Percentiles rank a stretch among this genome's conserved stretches.
These are phyloP conservation scores for Paralagenidium karlingii DNA, from an alignment of 352 stramenopile species.

Conservation along the genomic window DNA sequence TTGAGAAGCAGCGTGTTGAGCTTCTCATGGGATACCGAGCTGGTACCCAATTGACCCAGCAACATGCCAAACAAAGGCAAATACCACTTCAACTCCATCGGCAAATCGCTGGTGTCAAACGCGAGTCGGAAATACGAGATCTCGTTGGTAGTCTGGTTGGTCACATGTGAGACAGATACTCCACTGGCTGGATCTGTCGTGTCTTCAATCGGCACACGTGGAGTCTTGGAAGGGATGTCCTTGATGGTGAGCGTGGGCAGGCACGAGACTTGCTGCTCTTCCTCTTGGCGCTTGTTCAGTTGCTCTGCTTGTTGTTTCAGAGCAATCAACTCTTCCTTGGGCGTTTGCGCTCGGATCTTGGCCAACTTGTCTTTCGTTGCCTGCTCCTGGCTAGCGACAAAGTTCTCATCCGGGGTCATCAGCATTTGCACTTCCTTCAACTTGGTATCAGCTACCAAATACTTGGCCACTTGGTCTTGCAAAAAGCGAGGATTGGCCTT, in stretches of 20 bases:
- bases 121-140: constrained; percentile 69
- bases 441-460: constrained; percentile 29
- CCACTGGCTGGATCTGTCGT: constrained; percentile 16
- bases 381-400: constrained; percentile 41
- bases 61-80: constrained; percentile 57
- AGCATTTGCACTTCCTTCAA: constrained; percentile 53
- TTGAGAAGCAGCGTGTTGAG: constrained; percentile 65
- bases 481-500: constrained; percentile 44
- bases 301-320: constrained; percentile 28
- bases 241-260: constrained; percentile 55
- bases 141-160: constrained; percentile 69
- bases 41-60: constrained; percentile 63
- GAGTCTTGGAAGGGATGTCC: no score
- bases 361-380: constrained; percentile 33
- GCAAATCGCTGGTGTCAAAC: constrained; percentile 34
- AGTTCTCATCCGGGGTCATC: constrained; percentile 55
- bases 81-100: constrained; percentile 21
- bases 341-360: constrained; percentile 19
- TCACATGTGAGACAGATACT: constrained; percentile 30
- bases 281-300: constrained; percentile 50
- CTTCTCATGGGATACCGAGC: constrained; percentile 41
- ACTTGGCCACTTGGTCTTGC: constrained; percentile 36
- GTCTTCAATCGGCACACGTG: constrained; percentile 13
- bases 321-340: constrained; percentile 36
- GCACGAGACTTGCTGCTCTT: constrained; percentile 52